Conservation (phyloP, 352 stramenopile species). For the Pythium vanterpoolii region DNA sequence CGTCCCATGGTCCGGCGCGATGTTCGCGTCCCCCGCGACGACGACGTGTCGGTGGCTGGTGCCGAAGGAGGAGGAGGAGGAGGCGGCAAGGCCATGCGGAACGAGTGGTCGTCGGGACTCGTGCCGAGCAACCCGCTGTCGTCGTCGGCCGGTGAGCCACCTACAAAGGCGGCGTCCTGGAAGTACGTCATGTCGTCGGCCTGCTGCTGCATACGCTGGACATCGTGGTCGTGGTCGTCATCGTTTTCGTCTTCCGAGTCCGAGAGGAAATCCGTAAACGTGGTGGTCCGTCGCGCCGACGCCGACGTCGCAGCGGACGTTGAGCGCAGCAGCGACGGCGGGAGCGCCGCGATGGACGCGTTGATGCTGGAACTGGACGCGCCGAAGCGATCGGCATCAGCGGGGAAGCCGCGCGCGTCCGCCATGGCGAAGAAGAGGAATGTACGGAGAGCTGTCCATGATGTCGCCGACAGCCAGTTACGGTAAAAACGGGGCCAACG, state of each 20-base stretch:
- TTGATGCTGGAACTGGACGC: slow-evolving; percentile 8
- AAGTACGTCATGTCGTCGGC: slow-evolving; percentile 47
- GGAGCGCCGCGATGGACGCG: background rate
- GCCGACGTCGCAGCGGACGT: slow-evolving; percentile 11
- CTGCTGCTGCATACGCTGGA: slow-evolving; percentile 49
- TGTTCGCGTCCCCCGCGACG: background rate
- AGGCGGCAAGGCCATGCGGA: background rate
- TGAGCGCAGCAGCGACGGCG: slow-evolving; percentile 15
- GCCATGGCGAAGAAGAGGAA: background rate
- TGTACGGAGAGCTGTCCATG: background rate
- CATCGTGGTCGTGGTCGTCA: slow-evolving; percentile 27
- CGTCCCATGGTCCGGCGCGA: background rate
- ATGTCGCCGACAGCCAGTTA: background rate
- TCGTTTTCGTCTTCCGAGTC: slow-evolving; percentile 34
- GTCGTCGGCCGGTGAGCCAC: background rate
- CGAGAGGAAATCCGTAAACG: slow-evolving; percentile 40
- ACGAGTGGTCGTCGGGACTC: slow-evolving; percentile 5
- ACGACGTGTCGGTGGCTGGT: background rate
- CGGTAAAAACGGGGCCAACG: background rate
- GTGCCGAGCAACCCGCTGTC: background rate
- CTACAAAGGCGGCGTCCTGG: slow-evolving; percentile 26
- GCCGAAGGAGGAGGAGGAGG: background rate
- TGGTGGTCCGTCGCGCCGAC: slow-evolving; percentile 16
- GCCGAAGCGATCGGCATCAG: background rate
- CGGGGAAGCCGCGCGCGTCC: background rate